Evolutionary conservation across 164 flowering plant species (phyloP).

Genomic region (Liriodendron chinense): DNA sequence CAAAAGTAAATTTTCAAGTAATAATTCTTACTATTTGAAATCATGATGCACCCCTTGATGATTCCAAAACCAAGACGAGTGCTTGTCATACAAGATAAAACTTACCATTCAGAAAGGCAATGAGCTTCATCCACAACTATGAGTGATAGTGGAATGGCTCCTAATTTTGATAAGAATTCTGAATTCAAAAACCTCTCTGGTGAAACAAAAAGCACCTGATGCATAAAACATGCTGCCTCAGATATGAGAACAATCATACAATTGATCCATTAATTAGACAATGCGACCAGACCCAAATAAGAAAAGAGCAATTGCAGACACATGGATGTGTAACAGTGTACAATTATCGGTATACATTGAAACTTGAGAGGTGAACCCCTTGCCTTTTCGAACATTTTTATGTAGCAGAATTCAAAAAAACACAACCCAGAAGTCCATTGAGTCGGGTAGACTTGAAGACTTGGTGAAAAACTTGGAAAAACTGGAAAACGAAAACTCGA

Average conservation of each 20-base stretch:
- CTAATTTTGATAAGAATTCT: slow-evolving; percentile 67
- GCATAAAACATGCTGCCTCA: slow-evolving; percentile 14
- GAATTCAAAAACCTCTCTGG: slow-evolving; percentile 87
- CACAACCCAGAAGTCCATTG: too few relatives aligned
- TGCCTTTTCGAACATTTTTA: too few relatives aligned
- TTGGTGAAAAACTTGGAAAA: too few relatives aligned
- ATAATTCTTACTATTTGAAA: background rate
- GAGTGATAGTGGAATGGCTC: slow-evolving; percentile 51
- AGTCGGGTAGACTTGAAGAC: too few relatives aligned
- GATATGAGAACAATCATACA: background rate
- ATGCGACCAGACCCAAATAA: background rate
- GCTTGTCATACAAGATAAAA: background rate
- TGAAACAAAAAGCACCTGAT: slow-evolving; percentile 94
- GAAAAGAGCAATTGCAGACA: too few relatives aligned
- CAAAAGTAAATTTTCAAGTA: background rate
- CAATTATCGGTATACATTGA: too few relatives aligned
- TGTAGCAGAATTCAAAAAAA: too few relatives aligned
- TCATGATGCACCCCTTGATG: background rate
- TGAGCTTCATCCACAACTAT: slow-evolving; percentile 98
- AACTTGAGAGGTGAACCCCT: too few relatives aligned
- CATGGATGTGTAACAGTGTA: too few relatives aligned
- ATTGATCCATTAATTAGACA: background rate
- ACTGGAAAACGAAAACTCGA: too few relatives aligned
- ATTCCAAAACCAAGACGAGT: slow-evolving; percentile 2
- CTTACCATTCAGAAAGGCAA: slow-evolving; percentile 96